Percentiles rank a stretch among this genome's conserved stretches.
phyloP scores from a whole-genome alignment of 2,329 filamentous ascomycete genomes.

The Diplodia seriata region DNA sequence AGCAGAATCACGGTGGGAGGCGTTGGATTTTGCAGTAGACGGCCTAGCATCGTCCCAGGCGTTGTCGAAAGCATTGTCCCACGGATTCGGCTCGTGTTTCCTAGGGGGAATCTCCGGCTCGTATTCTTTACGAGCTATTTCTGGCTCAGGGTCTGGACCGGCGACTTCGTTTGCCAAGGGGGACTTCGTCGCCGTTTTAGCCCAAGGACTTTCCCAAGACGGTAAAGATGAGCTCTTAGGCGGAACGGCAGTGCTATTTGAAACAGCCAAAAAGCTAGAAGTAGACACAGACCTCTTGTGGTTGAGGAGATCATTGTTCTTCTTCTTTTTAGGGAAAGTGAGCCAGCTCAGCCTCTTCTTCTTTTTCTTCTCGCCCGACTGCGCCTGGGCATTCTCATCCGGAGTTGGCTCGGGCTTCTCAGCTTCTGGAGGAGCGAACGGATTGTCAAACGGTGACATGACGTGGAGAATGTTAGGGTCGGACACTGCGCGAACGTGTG shows the following conservation, averaged over 20 bases:
- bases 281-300: slow-evolving; percentile 29
- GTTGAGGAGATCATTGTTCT: slow-evolving; percentile 11
- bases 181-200: slow-evolving; percentile 16
- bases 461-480: slow-evolving; percentile 4
- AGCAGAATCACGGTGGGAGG: slow-evolving; percentile 8
- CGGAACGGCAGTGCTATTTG: slow-evolving; percentile 12
- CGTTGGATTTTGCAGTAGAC: slow-evolving; percentile 21
- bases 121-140: slow-evolving; percentile 27
- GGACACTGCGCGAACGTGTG: slow-evolving; percentile 13
- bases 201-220: slow-evolving; percentile 25
- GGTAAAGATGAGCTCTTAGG: slow-evolving; percentile 6
- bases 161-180: slow-evolving; percentile 15
- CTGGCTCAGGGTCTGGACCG: slow-evolving; percentile 22
- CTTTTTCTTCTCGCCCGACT: slow-evolving; percentile 17
- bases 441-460: slow-evolving; percentile 23
- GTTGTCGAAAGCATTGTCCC: slow-evolving; percentile 28
- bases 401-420: neutral
- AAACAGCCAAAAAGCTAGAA: slow-evolving; percentile 15
- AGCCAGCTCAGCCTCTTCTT: slow-evolving; percentile 30
- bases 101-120: slow-evolving; percentile 25
- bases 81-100: slow-evolving; percentile 28
- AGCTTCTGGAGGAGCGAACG: slow-evolving; percentile 13
- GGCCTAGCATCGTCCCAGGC: slow-evolving; percentile 24
- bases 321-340: slow-evolving; percentile 19
- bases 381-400: neutral